Base-by-base conservation (phyloP, 495 filamentous ascomycete genomes). In the Pyrenula aspistea region DNA sequence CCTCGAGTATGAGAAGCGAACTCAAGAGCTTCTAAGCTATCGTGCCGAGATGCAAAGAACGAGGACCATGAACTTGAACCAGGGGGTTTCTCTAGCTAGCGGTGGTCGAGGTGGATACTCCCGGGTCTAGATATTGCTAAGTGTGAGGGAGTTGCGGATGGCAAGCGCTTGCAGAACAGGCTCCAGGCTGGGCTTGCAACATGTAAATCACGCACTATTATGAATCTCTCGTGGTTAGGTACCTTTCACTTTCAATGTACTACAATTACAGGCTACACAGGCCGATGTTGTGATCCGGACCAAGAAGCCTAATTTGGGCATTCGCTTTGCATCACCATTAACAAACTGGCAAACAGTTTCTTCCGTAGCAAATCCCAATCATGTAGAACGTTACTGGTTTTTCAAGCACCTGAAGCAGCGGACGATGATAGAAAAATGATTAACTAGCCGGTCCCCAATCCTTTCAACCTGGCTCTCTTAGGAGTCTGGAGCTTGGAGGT, bases 11-110 rank as follows among this genome's bases (percentile, higher is more conserved):
- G 70, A 80, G 62, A 73, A 73, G 51, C 83, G 88, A 59, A 81
- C 80, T 3, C 68, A 75, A n/a, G 86, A 88, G 68, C 72, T 86
- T 57, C 72, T 83, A 63, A 76, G 78, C 53, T 83, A 69, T 63
- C 72, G 78, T 60, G 60, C 66, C 12, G 65, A 68, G 19, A 52
- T 52, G 50, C n/a, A 52, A 42, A 42, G 31, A 42, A 42, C 31
- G 4, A 42, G 31, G 31, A 42, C 31, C 31, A 42, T 42, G 31
- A 42, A 42, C 31, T 15, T 42, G 15, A 42, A 42, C 31, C 15
- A 4, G 4, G 31, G 31, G 8, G 31, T 42, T 42, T 15, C 31
- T 15, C 31, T 42, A 15, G 31, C 31, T 42, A 42, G 31, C 15
- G 31, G 31, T 42, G 31, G 8, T 8, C 31, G 31, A 8, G 31